Base-by-base conservation (phyloP, 805 yeast species). In the Pichia gijzeniarum region DNA sequence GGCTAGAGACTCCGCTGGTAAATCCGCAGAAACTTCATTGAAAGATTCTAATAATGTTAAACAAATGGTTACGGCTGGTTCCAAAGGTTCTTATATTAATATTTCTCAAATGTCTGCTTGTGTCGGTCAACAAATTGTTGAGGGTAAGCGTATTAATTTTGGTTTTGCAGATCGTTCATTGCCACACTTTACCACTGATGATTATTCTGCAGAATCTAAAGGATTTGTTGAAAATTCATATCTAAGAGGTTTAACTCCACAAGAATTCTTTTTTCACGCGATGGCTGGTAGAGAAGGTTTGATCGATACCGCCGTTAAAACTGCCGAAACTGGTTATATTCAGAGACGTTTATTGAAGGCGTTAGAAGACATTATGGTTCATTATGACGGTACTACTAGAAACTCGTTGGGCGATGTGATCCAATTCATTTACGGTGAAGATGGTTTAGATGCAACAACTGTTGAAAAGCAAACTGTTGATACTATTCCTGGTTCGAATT, bases 281-380 rank as follows among this genome's bases (percentile, higher is more conserved):
- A 93, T 93, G 96, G 98, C 99, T 62, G 99, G 99, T 73, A 88
- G 99, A 77, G 99, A 93, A 72, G 99, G 99, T 75, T 75, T 93
- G 63, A 95, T 93, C 64, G 99, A 93, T 76, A 93, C 99, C 45
- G 99, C 99, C 14, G 99, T 93, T 40, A 93, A 93, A 67, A 93
- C 99, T 35, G 98, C 99, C 2, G 98, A 91, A 70, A 90, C 98
- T 49, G 99, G 99, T 62, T 93, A 93, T 70, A 76, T 93, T 65
- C 99, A 93, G 71, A 82, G 99, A 71, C 93, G 99, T 78, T 76
- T 93, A 69, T 91, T 96, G 51, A 93, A 93, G 68, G 99, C 93
- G 68, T 74, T 93, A 52, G 99, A 93, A 68, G 99, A 99, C 72
- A 95, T 93, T 28, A 95, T 86, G 59, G 83, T 88, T 37, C 79